Percentiles rank a stretch among this genome's conserved stretches.
Conservation (phyloP, 768 basidiomycete species). For the Tephrocybe sp. region DNA sequence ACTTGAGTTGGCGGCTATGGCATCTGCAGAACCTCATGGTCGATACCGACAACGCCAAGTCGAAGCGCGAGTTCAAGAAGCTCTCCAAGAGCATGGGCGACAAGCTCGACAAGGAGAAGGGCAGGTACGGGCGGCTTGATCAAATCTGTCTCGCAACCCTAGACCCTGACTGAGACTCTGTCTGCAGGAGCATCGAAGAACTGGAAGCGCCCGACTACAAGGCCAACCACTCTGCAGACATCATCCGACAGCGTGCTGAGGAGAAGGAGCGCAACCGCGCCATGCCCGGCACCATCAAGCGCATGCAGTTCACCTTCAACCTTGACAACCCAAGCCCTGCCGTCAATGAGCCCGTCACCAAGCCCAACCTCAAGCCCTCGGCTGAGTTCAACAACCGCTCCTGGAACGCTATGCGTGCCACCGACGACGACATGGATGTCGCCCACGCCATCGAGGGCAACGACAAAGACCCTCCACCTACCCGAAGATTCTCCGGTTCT, state of each 20-base stretch:
- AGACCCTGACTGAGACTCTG: constrained; percentile 28
- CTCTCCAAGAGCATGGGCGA: constrained; percentile 88
- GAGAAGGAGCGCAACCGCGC: constrained; percentile 80
- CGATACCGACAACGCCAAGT: constrained; percentile 86
- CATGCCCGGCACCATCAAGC: constrained; percentile 72
- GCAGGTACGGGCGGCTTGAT: constrained; percentile 56
- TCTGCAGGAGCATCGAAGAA: constrained; percentile 74
- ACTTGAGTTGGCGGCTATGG: constrained; percentile 91
- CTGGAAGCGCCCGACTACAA: constrained; percentile 83
- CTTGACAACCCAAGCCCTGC: constrained; percentile 66
- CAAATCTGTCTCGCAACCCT: constrained; percentile 25
- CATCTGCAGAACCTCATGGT: constrained; percentile 91
- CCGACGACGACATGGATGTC: constrained; percentile 13
- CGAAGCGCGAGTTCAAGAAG: constrained; percentile 88
- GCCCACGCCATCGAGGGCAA: constrained; percentile 25
- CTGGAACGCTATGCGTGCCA: constrained; percentile 30
- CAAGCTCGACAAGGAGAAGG: constrained; percentile 92
- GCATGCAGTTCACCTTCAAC: constrained; percentile 90
- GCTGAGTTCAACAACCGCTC: constrained; percentile 58
- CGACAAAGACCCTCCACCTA: constrained; percentile 38
- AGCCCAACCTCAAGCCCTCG: constrained; percentile 68
- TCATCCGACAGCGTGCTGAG: constrained; percentile 76
- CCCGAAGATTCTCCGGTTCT: constrained; percentile 25
- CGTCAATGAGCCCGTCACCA: constrained; percentile 50
- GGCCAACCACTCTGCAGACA: constrained; percentile 76